Base-by-base conservation (phyloP, 768 basidiomycete genomes). In the Mrakia blollopis region DNA sequence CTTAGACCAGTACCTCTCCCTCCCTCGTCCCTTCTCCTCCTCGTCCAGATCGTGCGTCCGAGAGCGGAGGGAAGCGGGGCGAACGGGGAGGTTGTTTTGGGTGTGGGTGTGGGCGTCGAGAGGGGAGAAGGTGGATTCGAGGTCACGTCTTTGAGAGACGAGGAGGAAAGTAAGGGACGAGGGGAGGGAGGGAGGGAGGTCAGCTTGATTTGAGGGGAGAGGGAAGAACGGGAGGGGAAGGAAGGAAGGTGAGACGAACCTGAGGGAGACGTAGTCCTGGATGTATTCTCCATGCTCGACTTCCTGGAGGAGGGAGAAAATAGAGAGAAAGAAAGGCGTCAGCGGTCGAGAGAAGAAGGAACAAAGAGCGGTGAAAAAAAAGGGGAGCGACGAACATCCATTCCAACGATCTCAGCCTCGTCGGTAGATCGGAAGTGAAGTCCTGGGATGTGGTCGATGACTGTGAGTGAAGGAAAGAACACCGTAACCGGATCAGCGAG, bases 361-460 rank as follows among this genome's bases (percentile, higher is more conserved):
- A 18, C 0, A 50, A 16, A 2, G 7, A 50, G 7, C 16, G 10
- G 11, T 41, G 6, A 41, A 14, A 50, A 50, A 2, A 50, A 18
- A 50, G 47, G 16, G n/a, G n/a, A n/a, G n/a, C 16, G 18, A 50
- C 47, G 47, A 50, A 50, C 47, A 84, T 98, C 95, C 80, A 96
- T 89, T 76, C 95, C 94, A 67, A 96, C 82, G 69, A 86, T 86
- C 82, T 87, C 85, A 13, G 82, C 83, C 73, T 86, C 85, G 62
- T 85, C 85, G 37, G 80, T 80, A 2, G 83, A 79, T 39, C 92
- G 90, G 79, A 98, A 84, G 57, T 83, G 87, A 73, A 92, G 86
- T 73, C 90, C 91, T 10, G 93, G 93, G 80, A 93, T 89, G 83
- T 84, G 89, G 85, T 95, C 92, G 91, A 96, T 93, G 79, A 89